Evolutionary conservation across 148 eudicot genomes (phyloP).

Genomic region (Linanthus parryae): DNA sequence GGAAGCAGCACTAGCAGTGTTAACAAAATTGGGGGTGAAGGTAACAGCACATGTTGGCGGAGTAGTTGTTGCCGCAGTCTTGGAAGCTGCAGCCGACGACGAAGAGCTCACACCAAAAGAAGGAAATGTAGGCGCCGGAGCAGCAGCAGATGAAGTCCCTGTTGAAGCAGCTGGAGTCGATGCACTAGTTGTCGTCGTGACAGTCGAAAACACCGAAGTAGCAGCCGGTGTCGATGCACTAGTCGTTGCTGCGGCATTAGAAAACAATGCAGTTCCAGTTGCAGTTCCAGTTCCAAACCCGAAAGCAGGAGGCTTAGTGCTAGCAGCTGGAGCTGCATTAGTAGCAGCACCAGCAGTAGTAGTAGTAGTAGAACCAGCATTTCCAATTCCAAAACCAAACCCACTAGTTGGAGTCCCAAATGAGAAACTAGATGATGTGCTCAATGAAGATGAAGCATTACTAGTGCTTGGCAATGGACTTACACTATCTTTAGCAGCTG

Average conservation of each 20-base stretch:
- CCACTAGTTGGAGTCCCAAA: constrained; percentile 7
- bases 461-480: constrained; percentile 2
- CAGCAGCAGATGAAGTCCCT: background rate
- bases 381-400: constrained; percentile 6
- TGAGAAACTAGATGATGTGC: constrained; percentile 10
- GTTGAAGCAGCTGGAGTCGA: constrained; percentile 12
- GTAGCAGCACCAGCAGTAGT: constrained; percentile 10
- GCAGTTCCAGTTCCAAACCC: constrained; percentile 18
- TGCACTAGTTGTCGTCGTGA: constrained; percentile 19
- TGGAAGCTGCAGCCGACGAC: constrained; percentile 15
- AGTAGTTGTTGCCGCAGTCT: background rate
- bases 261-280: too few species aligned
- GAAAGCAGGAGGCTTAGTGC: constrained; percentile 7
- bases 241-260: too few species aligned
- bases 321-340: constrained; percentile 12
- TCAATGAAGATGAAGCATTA: constrained; percentile 3
- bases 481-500: background rate
- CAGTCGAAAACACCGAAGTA: constrained; percentile 30
- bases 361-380: constrained; percentile 3
- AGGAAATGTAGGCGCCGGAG: constrained; percentile 13
- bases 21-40: constrained; percentile 13
- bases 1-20: constrained; percentile 10
- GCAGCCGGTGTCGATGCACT: too few species aligned
- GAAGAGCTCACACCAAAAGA: constrained; percentile 12
- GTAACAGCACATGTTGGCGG: constrained; percentile 8